These are phyloP conservation scores for Daedalea quercina DNA, from an alignment of 768 basidiomycete species.

Conservation along the genomic window DNA sequence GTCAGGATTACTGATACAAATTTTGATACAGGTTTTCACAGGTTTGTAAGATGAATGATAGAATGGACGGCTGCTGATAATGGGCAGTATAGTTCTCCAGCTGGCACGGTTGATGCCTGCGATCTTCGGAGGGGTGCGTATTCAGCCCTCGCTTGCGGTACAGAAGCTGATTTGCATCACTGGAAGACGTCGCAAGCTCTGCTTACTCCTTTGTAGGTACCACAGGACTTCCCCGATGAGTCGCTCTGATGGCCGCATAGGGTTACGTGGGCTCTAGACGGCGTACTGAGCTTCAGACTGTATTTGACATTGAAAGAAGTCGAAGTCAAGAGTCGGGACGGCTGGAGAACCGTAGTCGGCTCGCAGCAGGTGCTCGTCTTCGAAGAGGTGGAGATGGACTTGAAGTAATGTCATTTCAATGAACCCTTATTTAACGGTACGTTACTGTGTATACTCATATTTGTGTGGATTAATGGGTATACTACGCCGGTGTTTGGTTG, in stretches of 20 bases:
- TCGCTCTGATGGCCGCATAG: background rate
- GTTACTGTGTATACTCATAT: too few species aligned
- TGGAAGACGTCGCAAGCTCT: background rate
- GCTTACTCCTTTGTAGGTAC: background rate
- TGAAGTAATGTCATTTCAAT: background rate
- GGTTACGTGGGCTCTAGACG: slow-evolving; percentile 1
- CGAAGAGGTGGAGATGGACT: background rate
- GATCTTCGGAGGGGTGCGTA: background rate
- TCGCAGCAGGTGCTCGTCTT: background rate
- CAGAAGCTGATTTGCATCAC: background rate
- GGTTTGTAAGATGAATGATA: background rate
- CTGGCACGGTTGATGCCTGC: background rate
- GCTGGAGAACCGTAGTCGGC: background rate
- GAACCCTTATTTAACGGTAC: too few species aligned
- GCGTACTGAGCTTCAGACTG: background rate
- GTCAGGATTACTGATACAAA: background rate
- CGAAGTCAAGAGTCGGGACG: background rate
- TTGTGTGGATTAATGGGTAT: too few species aligned
- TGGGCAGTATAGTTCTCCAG: background rate
- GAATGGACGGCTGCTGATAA: background rate
- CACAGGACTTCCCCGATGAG: background rate
- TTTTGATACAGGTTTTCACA: background rate
- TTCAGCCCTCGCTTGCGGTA: background rate
- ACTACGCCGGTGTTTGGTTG: too few species aligned
- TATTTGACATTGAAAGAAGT: background rate